Percentiles rank a stretch among this genome's conserved stretches.
These are phyloP conservation scores for Dactylorhiza incarnata DNA, from an alignment of 106 monocot species.

Conservation along the genomic window DNA sequence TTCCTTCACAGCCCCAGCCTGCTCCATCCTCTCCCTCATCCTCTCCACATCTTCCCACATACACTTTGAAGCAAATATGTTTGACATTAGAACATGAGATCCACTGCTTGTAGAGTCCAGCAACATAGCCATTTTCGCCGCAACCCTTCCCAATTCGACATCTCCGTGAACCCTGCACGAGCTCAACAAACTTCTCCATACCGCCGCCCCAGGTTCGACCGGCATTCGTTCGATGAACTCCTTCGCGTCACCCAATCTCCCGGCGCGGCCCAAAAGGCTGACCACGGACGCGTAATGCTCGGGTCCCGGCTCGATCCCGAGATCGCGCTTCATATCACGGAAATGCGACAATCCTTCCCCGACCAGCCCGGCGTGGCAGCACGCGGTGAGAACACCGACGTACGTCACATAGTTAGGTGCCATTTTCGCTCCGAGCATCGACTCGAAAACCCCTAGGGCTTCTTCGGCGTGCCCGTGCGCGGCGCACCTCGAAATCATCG, in stretches of 20 bases:
- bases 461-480: conserved; percentile 71
- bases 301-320: conserved; percentile 55
- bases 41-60: conserved; percentile 63
- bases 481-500: conserved; percentile 80
- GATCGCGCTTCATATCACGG: conserved; percentile 49
- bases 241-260: conserved; percentile 59
- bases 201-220: conserved; percentile 37
- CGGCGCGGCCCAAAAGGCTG: conserved; percentile 54
- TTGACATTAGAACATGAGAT: conserved; percentile 74
- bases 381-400: conserved; percentile 75
- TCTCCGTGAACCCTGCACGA: conserved; percentile 55
- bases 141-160: conserved; percentile 62
- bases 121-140: conserved; percentile 51
- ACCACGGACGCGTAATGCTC: conserved; percentile 87
- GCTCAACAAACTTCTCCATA: conserved; percentile 76
- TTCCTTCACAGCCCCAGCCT: conserved; percentile 29
- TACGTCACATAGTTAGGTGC: conserved; percentile 73
- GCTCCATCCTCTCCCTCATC: conserved; percentile 44
- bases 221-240: conserved; percentile 65
- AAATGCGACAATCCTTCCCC: conserved; percentile 63
- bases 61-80: conserved; percentile 71
- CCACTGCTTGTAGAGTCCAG: conserved; percentile 50
- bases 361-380: conserved; percentile 65
- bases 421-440: conserved; percentile 38
- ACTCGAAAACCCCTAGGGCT: conserved; percentile 42